phyloP scores from a whole-genome alignment of 345 rosid genomes.

The Combretum micranthum region DNA sequence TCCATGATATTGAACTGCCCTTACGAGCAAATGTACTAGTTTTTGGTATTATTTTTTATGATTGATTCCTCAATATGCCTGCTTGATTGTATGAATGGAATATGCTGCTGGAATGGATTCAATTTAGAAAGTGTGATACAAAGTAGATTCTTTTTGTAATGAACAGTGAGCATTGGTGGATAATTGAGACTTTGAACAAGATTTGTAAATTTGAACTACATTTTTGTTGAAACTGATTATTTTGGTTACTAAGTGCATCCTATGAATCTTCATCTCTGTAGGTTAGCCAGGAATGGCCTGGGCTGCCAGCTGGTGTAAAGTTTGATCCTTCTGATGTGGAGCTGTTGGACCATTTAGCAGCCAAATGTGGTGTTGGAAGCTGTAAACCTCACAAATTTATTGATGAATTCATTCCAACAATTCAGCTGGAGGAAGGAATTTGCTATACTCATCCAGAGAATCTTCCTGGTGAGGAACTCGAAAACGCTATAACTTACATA shows the following conservation, averaged over 20 bases:
- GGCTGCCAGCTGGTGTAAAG: slow-evolving; percentile 87
- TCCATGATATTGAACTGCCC: too few species aligned
- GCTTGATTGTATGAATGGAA: not conserved
- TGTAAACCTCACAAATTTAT: slow-evolving; percentile 44
- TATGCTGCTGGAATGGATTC: not conserved
- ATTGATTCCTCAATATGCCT: too few species aligned
- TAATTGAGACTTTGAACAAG: too few species aligned
- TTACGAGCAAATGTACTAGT: too few species aligned
- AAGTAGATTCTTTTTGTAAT: too few species aligned
- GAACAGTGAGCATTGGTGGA: too few species aligned
- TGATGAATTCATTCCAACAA: slow-evolving; percentile 42
- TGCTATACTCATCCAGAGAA: slow-evolving; percentile 87
- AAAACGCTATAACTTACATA: too few species aligned
- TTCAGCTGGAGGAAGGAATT: slow-evolving; percentile 38
- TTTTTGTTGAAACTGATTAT: not conserved
- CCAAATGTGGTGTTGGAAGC: slow-evolving; percentile 61
- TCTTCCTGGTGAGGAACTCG: slow-evolving; percentile 58
- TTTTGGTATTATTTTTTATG: too few species aligned
- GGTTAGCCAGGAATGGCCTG: slow-evolving; percentile 76
- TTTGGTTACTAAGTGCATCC: too few species aligned
- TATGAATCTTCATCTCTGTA: slow-evolving; percentile 15
- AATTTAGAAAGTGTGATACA: not conserved
- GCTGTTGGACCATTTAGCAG: slow-evolving; percentile 64
- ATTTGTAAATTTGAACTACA: not conserved
- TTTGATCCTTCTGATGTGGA: slow-evolving; percentile 87